A percentile compares a stretch with the other conserved stretches of the same genome.
Conservation (phyloP, 1,284 basidiomycete genomes). For the Fomitopsis palustris region DNA sequence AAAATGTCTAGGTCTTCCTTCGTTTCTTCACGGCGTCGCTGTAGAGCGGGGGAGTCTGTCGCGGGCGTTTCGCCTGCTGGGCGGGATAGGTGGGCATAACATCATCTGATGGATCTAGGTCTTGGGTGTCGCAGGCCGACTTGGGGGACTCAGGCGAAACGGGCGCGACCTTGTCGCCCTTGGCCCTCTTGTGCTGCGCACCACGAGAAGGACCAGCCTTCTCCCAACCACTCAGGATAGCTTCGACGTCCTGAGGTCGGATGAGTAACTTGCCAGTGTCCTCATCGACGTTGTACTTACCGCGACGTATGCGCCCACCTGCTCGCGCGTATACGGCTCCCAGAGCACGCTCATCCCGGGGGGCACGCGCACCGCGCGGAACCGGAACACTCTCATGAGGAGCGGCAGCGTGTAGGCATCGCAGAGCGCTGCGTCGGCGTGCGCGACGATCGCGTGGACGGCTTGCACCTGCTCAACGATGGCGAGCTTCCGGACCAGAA, state of each 20-base stretch:
- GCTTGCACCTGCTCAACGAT: conserved; percentile 30
- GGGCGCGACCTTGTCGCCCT: neutral
- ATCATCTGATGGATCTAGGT: neutral
- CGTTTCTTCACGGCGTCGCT: neutral
- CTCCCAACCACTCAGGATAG: neutral
- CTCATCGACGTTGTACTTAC: neutral
- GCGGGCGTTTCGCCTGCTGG: neutral
- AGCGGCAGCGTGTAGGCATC: neutral
- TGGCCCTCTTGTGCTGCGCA: neutral
- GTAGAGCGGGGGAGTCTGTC: neutral
- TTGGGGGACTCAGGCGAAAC: neutral
- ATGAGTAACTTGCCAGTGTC: neutral
- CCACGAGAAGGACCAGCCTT: neutral
- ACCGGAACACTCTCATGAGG: neutral
- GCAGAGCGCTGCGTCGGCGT: conserved; percentile 13
- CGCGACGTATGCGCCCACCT: neutral
- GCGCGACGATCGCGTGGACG: conserved; percentile 24
- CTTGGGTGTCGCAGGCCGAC: neutral
- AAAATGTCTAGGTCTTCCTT: neutral
- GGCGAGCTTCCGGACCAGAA: conserved; percentile 22
- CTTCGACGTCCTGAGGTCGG: neutral
- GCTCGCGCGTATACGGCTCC: neutral
- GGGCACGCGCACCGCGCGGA: neutral
- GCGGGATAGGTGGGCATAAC: neutral
- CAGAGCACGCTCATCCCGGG: neutral